phyloP scores from a whole-genome alignment of 1,284 basidiomycete genomes.

The Trichosporon ovoides region DNA sequence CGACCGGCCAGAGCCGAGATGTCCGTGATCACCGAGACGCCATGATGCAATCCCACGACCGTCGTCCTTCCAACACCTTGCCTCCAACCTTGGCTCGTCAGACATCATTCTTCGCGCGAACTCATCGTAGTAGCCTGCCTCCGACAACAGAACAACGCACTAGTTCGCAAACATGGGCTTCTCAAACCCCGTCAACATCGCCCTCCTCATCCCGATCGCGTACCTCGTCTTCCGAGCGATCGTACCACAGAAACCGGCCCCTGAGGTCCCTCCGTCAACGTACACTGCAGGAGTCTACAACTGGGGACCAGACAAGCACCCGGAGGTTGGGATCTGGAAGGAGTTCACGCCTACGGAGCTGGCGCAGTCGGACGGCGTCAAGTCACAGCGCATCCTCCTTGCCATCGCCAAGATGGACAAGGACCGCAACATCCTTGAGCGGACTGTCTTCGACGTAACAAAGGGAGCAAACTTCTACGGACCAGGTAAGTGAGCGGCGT shows the following conservation, averaged over 20 bases:
- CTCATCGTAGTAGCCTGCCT: too few relatives aligned
- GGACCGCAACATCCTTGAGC: slow-evolving; percentile 51
- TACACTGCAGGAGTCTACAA: slow-evolving; percentile 60
- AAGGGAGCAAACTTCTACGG: slow-evolving; percentile 86
- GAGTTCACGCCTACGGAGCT: slow-evolving; percentile 72
- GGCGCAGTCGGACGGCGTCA: slow-evolving; percentile 61
- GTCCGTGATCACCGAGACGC: background rate
- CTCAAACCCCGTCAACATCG: slow-evolving; percentile 51
- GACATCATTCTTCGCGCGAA: too few relatives aligned
- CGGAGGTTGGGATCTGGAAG: slow-evolving; percentile 66
- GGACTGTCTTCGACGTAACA: slow-evolving; percentile 87
- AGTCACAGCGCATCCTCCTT: slow-evolving; percentile 66
- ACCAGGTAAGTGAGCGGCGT: slow-evolving; percentile 69
- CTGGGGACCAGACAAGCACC: slow-evolving; percentile 75
- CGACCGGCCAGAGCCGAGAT: background rate
- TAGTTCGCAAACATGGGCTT: slow-evolving; percentile 26
- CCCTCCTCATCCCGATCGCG: slow-evolving; percentile 70
- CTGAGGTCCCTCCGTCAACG: slow-evolving; percentile 20
- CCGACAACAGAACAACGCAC: too few relatives aligned
- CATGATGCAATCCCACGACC: slow-evolving; percentile 3
- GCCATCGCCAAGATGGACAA: slow-evolving; percentile 63
- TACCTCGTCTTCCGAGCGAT: slow-evolving; percentile 69
- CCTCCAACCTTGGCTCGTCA: too few relatives aligned
- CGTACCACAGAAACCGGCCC: slow-evolving; percentile 55
- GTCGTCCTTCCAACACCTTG: background rate